Evolutionary conservation across 2,329 filamentous ascomycete species (phyloP).

Genomic region (Colletotrichum sp.): DNA sequence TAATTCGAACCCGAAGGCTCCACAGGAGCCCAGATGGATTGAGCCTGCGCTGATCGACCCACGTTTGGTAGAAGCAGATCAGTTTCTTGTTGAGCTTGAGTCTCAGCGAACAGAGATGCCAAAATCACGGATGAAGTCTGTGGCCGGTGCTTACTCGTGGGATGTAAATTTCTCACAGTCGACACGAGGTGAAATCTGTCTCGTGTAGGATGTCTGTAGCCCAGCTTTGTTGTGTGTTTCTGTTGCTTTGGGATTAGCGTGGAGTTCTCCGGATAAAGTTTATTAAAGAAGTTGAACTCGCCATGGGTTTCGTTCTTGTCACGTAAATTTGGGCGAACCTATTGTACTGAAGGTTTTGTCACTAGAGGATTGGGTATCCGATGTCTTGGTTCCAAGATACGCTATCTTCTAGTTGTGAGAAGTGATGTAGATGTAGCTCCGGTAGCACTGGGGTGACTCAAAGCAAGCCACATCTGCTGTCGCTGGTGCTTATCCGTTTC

Average conservation of each 20-base stretch:
- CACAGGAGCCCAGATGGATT: neutral
- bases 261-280: neutral
- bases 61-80: neutral
- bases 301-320: neutral
- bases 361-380: neutral
- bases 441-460: neutral
- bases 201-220: neutral
- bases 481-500: neutral
- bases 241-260: neutral
- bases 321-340: neutral
- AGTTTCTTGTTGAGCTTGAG: neutral
- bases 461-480: neutral
- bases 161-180: neutral
- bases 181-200: neutral
- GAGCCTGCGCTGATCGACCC: neutral
- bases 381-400: neutral
- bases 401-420: neutral
- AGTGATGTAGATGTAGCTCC: neutral
- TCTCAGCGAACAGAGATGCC: neutral
- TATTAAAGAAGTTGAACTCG: neutral
- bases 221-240: neutral
- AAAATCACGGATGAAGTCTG: neutral
- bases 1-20: neutral
- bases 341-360: accelerated
- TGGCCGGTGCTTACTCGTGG: neutral